Conservation (phyloP, 2,329 filamentous ascomycete species). For the Ophiostoma himal-ulmi region DNA sequence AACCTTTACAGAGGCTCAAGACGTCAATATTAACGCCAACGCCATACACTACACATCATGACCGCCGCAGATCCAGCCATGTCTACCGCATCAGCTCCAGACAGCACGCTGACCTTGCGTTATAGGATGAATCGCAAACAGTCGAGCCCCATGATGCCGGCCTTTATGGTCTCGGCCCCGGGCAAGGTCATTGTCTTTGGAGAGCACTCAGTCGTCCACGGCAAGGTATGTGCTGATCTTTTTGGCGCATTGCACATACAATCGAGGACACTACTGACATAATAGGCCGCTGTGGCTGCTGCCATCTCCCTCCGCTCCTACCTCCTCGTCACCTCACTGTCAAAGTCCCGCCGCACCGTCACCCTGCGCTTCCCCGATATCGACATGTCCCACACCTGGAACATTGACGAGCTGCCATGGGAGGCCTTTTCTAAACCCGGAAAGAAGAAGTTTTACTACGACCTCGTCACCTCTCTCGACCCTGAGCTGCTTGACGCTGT, state of each 20-base stretch:
- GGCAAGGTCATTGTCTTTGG: slow-evolving; percentile 98
- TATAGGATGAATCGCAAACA: slow-evolving; percentile 47
- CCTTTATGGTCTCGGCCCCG: slow-evolving; percentile 96
- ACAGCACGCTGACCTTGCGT: slow-evolving; percentile 31
- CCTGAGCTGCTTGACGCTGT: slow-evolving; percentile 73
- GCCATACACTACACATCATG: slow-evolving; percentile 22
- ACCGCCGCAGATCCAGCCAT: slow-evolving; percentile 28
- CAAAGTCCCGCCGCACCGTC: slow-evolving; percentile 84
- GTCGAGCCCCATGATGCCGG: slow-evolving; percentile 66
- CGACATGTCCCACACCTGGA: slow-evolving; percentile 83
- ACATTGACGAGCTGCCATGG: slow-evolving; percentile 91
- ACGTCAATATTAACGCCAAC: not conserved
- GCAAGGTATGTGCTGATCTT: slow-evolving; percentile 52
- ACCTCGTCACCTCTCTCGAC: slow-evolving; percentile 78
- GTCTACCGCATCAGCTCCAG: slow-evolving; percentile 17
- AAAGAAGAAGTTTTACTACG: slow-evolving; percentile 95
- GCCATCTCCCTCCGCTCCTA: slow-evolving; percentile 94
- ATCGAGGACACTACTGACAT: slow-evolving; percentile 20
- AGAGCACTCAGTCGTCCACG: slow-evolving; percentile 95
- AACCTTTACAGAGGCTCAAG: not conserved
- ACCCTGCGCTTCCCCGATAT: slow-evolving; percentile 89
- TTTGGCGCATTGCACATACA: not conserved
- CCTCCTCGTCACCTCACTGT: slow-evolving; percentile 88
- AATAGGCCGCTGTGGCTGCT: slow-evolving; percentile 81
- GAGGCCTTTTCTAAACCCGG: slow-evolving; percentile 66